Evolutionary conservation across 176 grass and related monocot genomes (phyloP), one percentile per base, ranked within the genome.

Genomic region (Tillandsia fasciculata): DNA sequence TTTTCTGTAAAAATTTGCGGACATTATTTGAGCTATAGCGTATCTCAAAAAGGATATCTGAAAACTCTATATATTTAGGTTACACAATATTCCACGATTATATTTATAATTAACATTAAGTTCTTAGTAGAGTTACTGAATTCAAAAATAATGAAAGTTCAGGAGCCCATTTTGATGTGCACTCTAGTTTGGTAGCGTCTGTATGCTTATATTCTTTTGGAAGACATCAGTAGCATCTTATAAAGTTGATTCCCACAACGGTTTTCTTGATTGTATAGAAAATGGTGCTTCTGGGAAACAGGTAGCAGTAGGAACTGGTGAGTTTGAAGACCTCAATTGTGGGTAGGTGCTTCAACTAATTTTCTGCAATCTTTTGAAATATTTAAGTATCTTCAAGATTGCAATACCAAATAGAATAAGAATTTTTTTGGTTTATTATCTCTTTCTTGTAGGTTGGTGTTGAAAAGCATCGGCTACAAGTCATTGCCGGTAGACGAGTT

Each of bases 401-500:
- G 33, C 33, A 7, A 42, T 42, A 6, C 33, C 33, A 42, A 42
- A 42, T 42, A 42, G 4, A 74, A 76, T 66, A 42, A 81, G 64
- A 48, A 69, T 26, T 23, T 52, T 61, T 49, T 77, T 23, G 22
- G 22, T 1, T 23, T 23, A 23, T 20, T 74, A 57, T 48, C 51
- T 76, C 63, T 53, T 12, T 52, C 74, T 63, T 69, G 52, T 77
- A 96, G 92, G 57, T 24, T 96, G 70, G 86, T 92, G 10, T 81
- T 96, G 75, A 96, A 96, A 79, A 96, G 88, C 73, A 87, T 96
- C 53, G 92, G 92, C 52, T 92, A 90, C 81, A 96, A 92, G 79
- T 96, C 88, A 68, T 69, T 92, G 64, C 86, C 89, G 1, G 70
- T 96, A 64, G 65, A 91, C 74, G 88, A 83, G 64, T 86, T 96